Conservation (phyloP, 176 grass and related monocot genomes). For the Paspalum notatum region DNA sequence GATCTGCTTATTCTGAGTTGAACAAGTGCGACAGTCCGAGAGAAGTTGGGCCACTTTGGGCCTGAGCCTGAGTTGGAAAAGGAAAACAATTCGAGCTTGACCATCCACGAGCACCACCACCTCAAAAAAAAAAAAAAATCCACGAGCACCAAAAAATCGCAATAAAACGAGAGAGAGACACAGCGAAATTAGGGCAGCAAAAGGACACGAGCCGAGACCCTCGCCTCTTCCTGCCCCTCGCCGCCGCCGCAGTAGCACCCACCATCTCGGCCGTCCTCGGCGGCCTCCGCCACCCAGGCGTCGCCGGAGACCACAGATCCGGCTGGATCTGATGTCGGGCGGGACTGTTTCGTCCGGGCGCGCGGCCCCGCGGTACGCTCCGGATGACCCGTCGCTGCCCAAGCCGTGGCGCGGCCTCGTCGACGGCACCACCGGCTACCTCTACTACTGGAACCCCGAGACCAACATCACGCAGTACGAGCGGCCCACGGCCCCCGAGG, state of each 20-base stretch:
- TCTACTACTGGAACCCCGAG: slow-evolving; percentile 98
- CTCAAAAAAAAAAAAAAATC: neutral
- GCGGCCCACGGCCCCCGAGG: slow-evolving; percentile 54
- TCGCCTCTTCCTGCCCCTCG: neutral
- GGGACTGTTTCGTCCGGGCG: slow-evolving; percentile 29
- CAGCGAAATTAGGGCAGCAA: neutral
- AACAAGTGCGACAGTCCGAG: no score
- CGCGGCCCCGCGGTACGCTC: slow-evolving; percentile 83
- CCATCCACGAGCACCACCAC: neutral
- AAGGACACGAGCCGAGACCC: slow-evolving; percentile 2
- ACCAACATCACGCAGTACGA: slow-evolving; percentile 98
- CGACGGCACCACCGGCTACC: slow-evolving; percentile 88
- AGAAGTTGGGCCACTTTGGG: no score
- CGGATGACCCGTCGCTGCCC: slow-evolving; percentile 81
- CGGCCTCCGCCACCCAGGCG: neutral
- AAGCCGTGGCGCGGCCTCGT: slow-evolving; percentile 98
- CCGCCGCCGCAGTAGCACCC: neutral
- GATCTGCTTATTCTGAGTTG: no score
- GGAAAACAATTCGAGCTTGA: neutral
- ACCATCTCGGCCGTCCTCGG: neutral
- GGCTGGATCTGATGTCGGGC: slow-evolving; percentile 49
- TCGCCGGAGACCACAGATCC: slow-evolving; percentile 32
- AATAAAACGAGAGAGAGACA: slow-evolving; percentile 4
- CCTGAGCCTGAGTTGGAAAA: neutral
- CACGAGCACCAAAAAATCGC: neutral